A percentile compares a stretch with the other conserved stretches of the same genome.
phyloP scores from a whole-genome alignment of 2,329 filamentous ascomycete genomes.

The Nothophoma quercina region DNA sequence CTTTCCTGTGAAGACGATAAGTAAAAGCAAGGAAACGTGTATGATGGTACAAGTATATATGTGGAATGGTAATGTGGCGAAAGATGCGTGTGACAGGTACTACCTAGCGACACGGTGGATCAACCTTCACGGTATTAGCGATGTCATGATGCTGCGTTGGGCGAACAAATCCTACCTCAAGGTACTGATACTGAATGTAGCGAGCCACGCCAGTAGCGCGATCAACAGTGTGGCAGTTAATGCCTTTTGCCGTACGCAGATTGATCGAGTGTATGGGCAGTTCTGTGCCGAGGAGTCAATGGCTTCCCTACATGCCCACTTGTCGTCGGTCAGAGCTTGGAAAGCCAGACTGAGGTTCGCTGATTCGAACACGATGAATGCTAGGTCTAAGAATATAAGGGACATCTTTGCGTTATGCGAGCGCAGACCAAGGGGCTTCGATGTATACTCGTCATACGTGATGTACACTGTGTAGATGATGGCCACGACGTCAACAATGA shows the following conservation, averaged over 20 bases:
- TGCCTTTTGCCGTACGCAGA: slow-evolving; percentile 72
- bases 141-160: neutral
- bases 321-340: slow-evolving; percentile 73
- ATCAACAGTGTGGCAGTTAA: slow-evolving; percentile 81
- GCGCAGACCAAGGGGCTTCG: slow-evolving; percentile 88
- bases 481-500: slow-evolving; percentile 87
- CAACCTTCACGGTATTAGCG: slow-evolving; percentile 29
- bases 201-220: slow-evolving; percentile 85
- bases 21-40: slow-evolving; percentile 15
- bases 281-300: slow-evolving; percentile 1
- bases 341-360: slow-evolving; percentile 92
- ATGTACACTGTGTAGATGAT: slow-evolving; percentile 92
- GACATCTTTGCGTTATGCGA: slow-evolving; percentile 84
- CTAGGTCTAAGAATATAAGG: slow-evolving; percentile 87
- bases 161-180: slow-evolving; percentile 39
- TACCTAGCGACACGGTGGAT: slow-evolving; percentile 42
- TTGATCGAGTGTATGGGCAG: slow-evolving; percentile 48
- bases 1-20: slow-evolving; percentile 17
- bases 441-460: slow-evolving; percentile 95
- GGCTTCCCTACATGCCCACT: slow-evolving; percentile 58
- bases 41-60: slow-evolving; percentile 8
- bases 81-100: slow-evolving; percentile 4
- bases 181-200: slow-evolving; percentile 83
- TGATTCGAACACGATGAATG: slow-evolving; percentile 97
- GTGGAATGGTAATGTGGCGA: neutral